Conservation (phyloP, 1,284 basidiomycete genomes). For the Butyriboletus appendiculatus region DNA sequence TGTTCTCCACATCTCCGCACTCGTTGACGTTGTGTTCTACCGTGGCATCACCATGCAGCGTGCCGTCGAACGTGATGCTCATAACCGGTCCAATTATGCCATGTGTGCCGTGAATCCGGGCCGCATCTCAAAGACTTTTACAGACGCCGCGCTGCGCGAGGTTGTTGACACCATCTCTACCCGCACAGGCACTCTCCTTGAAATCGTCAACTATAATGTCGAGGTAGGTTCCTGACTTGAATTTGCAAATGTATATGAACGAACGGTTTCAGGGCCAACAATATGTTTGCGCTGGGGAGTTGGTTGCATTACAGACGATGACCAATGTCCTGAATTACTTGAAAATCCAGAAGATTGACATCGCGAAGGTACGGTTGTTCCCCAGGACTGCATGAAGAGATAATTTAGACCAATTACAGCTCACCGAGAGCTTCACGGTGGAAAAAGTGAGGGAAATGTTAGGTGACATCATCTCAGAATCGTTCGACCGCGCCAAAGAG, state of each 20-base stretch:
- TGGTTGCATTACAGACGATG: conserved; percentile 89
- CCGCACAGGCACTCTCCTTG: conserved; percentile 79
- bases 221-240: conserved; percentile 55
- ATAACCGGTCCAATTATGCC: conserved; percentile 94
- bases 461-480: conserved; percentile 86
- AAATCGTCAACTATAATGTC: conserved; percentile 98
- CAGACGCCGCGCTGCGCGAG: conserved; percentile 89
- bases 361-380: conserved; percentile 69
- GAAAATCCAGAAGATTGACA: conserved; percentile 96
- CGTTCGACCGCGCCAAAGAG: conserved; percentile 77
- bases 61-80: conserved; percentile 91
- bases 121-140: conserved; percentile 92
- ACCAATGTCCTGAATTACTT: conserved; percentile 97
- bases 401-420: conserved; percentile 42
- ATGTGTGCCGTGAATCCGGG: conserved; percentile 99
- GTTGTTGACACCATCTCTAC: conserved; percentile 90
- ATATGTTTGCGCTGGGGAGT: conserved; percentile 98
- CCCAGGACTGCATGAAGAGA: neutral
- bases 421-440: conserved; percentile 81
- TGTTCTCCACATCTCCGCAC: conserved; percentile 92
- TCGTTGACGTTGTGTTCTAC: conserved; percentile 99
- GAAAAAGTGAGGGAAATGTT: conserved; percentile 94
- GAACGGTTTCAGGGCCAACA: conserved; percentile 71
- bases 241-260: conserved; percentile 3
- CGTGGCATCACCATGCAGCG: conserved; percentile 99